Percentiles rank a stretch among this genome's conserved stretches.
Conservation (phyloP, 345 rosid genomes). For the Ricinus communis region DNA sequence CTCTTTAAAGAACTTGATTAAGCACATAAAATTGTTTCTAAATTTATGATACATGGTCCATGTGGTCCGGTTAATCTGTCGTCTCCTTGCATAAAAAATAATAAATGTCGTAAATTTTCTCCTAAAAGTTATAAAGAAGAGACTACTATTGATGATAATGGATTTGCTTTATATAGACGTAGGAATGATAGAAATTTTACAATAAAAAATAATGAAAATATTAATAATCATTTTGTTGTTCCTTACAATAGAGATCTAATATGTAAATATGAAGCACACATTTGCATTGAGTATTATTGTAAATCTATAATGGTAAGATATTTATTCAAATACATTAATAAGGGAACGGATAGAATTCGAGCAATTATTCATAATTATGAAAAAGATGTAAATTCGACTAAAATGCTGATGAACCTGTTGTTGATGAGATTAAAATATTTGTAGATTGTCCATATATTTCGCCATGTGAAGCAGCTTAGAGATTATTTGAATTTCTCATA, state of each 20-base stretch:
- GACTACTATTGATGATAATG: background rate
- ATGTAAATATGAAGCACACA: background rate
- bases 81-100: too few relatives aligned
- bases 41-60: conserved; percentile 6
- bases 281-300: background rate
- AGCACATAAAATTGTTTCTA: background rate
- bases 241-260: background rate
- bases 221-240: background rate
- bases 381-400: background rate
- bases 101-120: background rate
- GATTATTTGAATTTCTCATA: background rate
- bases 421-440: background rate
- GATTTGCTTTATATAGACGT: background rate
- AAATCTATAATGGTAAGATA: background rate
- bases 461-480: background rate
- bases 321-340: background rate
- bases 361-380: background rate
- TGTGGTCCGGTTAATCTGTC: background rate
- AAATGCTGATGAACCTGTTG: background rate
- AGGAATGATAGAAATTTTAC: background rate
- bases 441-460: too few relatives aligned
- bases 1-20: background rate
- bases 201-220: background rate
- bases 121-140: background rate
- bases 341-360: background rate